Conservation (phyloP, 345 rosid species). For the Moricandia arvensis region DNA sequence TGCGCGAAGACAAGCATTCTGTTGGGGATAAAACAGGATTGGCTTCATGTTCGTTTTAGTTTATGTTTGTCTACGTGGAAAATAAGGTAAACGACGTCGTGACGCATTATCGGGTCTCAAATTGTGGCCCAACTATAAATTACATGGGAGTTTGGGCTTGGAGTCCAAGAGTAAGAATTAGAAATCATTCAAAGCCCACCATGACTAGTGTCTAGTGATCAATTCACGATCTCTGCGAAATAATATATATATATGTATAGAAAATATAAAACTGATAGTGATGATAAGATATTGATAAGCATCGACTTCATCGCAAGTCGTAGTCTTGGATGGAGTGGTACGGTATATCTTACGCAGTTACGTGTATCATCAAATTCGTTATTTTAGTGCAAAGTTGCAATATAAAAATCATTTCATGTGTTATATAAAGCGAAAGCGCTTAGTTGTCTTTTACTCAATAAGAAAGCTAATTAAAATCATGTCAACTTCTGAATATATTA, state of each 20-base stretch:
- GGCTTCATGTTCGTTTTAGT: slow-evolving; percentile 26
- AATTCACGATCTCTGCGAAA: background rate
- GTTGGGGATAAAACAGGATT: slow-evolving; percentile 27
- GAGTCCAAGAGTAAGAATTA: background rate
- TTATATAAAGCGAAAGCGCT: slow-evolving; percentile 22
- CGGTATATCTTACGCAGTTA: slow-evolving; percentile 31
- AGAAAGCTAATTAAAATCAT: background rate
- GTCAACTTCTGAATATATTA: slow-evolving; percentile 18
- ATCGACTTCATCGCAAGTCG: slow-evolving; percentile 30
- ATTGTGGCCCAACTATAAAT: background rate
- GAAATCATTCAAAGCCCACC: background rate
- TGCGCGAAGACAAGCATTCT: slow-evolving; percentile 32
- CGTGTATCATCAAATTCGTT: too few species aligned
- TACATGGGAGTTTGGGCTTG: background rate
- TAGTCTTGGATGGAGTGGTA: slow-evolving; percentile 35
- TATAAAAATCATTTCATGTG: background rate
- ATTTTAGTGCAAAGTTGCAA: slow-evolving; percentile 16
- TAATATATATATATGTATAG: too few species aligned
- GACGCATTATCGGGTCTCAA: background rate
- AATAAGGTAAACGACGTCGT: background rate
- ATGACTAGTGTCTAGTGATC: background rate
- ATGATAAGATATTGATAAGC: slow-evolving; percentile 32
- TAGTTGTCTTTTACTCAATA: slow-evolving; percentile 25
- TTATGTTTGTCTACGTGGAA: background rate
- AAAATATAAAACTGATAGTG: background rate